A percentile compares a stretch with the other conserved stretches of the same genome.
These are phyloP conservation scores for Backusella tuberculispora DNA, from an alignment of 192 early-diverging fungal genomes.

Conservation along the genomic window DNA sequence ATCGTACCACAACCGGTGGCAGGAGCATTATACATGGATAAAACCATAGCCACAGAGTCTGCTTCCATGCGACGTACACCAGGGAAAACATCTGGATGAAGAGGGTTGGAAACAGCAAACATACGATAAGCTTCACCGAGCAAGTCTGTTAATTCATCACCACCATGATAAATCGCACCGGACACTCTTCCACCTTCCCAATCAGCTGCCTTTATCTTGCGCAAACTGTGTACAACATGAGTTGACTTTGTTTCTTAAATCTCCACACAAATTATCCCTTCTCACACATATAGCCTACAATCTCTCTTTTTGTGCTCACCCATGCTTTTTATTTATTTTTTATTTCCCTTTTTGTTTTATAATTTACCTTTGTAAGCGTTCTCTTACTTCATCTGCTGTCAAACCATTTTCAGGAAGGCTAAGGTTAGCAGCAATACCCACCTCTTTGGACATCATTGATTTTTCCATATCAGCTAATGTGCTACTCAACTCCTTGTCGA, in stretches of 20 bases:
- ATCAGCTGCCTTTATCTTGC: constrained; percentile 64
- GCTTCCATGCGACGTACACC: constrained; percentile 95
- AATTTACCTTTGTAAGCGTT: constrained; percentile 62
- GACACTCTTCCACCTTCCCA: constrained; percentile 89
- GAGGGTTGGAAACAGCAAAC: constrained; percentile 85
- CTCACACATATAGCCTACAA: constrained; percentile 8
- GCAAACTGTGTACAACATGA: constrained; percentile 49
- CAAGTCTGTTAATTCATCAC: constrained; percentile 75
- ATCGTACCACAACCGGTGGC: constrained; percentile 78
- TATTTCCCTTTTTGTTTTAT: background rate
- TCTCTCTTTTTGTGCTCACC: background rate
- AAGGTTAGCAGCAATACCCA: constrained; percentile 64
- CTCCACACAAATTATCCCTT: background rate
- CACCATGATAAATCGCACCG: constrained; percentile 94
- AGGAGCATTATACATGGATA: constrained; percentile 83
- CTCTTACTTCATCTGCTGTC: constrained; percentile 60
- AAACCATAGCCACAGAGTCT: constrained; percentile 92
- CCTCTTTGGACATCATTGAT: constrained; percentile 67
- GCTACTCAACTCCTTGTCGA: constrained; percentile 81
- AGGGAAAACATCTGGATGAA: constrained; percentile 96
- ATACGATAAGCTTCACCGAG: constrained; percentile 80
- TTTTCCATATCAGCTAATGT: constrained; percentile 80
- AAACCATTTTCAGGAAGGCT: constrained; percentile 70
- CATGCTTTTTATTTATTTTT: background rate
- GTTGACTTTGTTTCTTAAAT: constrained; percentile 32